Evolutionary conservation across 345 rosid species (phyloP).

Genomic region (Salix koriyanagi): DNA sequence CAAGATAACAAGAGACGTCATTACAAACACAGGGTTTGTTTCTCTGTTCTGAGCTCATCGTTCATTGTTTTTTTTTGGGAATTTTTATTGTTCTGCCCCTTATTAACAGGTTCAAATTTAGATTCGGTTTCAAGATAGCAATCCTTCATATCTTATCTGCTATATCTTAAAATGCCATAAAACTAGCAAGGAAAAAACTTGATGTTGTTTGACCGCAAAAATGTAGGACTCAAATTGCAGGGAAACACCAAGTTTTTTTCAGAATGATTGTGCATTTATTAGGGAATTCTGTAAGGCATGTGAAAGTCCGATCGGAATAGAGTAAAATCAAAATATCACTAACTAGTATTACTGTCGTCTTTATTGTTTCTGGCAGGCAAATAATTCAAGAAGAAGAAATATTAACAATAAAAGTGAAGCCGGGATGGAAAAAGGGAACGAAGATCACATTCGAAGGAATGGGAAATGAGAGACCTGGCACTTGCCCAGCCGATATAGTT

Average conservation of each 20-base stretch:
- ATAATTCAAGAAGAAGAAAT: constrained; percentile 54
- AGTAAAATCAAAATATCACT: not conserved
- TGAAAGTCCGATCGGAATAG: not conserved
- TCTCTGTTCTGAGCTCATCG: not conserved
- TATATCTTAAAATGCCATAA: not conserved
- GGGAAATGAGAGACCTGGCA: constrained; percentile 65
- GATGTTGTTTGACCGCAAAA: too few relatives aligned
- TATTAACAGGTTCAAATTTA: not conserved
- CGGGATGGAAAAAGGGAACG: constrained; percentile 87
- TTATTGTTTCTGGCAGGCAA: constrained; percentile 31
- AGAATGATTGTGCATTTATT: not conserved
- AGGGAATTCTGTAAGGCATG: not conserved
- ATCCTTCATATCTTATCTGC: not conserved
- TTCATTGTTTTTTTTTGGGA: not conserved
- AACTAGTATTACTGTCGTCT: not conserved
- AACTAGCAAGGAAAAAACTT: not conserved
- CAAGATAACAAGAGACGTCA: constrained; percentile 67
- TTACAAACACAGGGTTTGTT: constrained; percentile 57
- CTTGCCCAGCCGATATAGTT: constrained; percentile 55
- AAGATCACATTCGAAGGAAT: constrained; percentile 76
- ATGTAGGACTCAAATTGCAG: not conserved
- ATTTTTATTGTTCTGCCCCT: not conserved
- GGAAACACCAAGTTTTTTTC: not conserved
- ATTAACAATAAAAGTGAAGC: constrained; percentile 61
- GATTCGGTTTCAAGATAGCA: not conserved